Base-by-base conservation (phyloP, 2,329 filamentous ascomycete genomes). In the Diaporthe vexans region DNA sequence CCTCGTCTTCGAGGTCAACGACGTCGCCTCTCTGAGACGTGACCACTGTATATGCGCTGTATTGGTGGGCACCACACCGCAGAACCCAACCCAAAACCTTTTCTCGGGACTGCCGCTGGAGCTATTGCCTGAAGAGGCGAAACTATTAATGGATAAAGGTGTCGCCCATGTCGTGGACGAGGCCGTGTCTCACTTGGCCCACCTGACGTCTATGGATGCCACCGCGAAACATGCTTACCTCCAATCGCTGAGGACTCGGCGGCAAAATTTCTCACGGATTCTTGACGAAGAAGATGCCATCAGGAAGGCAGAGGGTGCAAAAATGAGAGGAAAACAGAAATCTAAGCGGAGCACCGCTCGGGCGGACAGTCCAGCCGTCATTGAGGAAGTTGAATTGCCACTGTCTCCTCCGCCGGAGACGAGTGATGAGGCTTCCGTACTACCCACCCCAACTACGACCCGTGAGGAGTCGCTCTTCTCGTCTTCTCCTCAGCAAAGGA, bases 11-110 rank as follows among this genome's bases (percentile, higher is more conserved):
- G 95, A 97, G 82, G 91, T 95, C 79, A 91, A 95, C 81, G 91
- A 92, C 77, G 93, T 95, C 75, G 92, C 93, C 79, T 90, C 93
- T 82, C 88, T 98, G 76, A 94, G 97, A 77, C 91, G 94, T 76
- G 87, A 91, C 79, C 90, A 98, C 85, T 92, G 94, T 82, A 95
- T 98, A 79, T 95, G 94, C 80, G 95, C 95, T 76, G 93, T 97
- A 43, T 88, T 98, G 72, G 92, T 94, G 75, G 97, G 97, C 73
- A 95, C 94, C 10, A 91, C 98, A 40, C 96, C 97, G 2, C 95
- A 98, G 84, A 93, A 95, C 73, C 95, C 95, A 8, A 96, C 97
- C 79, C 97, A 99, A 84, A 98, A 98, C 84, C 90, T 98, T 74
- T 98, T 98, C 81, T 90, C 96, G 74, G 94, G 95, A 59, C 85